Percentiles rank a stretch among this genome's conserved stretches.
Evolutionary conservation across 108 stramenopile genomes (phyloP).

Genomic region (Pseudonitzschia pungens): DNA sequence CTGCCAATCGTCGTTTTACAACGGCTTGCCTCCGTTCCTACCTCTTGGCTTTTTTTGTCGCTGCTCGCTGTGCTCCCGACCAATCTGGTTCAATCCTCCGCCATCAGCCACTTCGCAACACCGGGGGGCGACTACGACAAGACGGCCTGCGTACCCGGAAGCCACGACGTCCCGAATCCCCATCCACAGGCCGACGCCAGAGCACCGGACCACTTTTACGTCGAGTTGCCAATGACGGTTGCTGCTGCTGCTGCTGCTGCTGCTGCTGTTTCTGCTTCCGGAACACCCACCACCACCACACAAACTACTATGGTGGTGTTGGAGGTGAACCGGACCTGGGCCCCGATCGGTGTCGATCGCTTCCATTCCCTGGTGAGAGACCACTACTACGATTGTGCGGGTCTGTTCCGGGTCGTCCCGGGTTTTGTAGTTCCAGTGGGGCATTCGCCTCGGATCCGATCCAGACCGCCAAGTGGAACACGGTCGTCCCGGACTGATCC

Average conservation of each 20-base stretch:
- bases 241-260: too few species aligned
- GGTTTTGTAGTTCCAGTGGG: slow-evolving; percentile 62
- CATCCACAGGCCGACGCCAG: neutral
- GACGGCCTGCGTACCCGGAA: neutral
- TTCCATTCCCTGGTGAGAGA: slow-evolving; percentile 39
- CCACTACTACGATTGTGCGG: slow-evolving; percentile 37
- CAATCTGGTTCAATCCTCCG: too few species aligned
- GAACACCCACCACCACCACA: neutral
- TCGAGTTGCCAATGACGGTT: neutral
- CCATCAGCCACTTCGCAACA: too few species aligned
- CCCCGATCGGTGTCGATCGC: slow-evolving; percentile 44
- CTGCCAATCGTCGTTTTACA: too few species aligned
- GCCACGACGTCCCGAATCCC: slow-evolving; percentile 3
- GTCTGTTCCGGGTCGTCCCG: slow-evolving; percentile 60
- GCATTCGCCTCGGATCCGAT: slow-evolving; percentile 37
- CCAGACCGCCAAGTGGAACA: slow-evolving; percentile 8
- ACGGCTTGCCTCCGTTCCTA: too few species aligned
- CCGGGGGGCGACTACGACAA: slow-evolving; percentile 1
- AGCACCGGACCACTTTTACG: neutral
- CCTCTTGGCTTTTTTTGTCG: too few species aligned
- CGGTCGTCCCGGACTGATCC: slow-evolving; percentile 35
- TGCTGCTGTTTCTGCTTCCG: too few species aligned
- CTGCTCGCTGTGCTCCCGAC: too few species aligned
- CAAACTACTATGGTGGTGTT: too few species aligned
- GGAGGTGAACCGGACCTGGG: slow-evolving; percentile 32